These are phyloP conservation scores for Citropsis articulata DNA, from an alignment of 345 rosid species.

Conservation along the genomic window DNA sequence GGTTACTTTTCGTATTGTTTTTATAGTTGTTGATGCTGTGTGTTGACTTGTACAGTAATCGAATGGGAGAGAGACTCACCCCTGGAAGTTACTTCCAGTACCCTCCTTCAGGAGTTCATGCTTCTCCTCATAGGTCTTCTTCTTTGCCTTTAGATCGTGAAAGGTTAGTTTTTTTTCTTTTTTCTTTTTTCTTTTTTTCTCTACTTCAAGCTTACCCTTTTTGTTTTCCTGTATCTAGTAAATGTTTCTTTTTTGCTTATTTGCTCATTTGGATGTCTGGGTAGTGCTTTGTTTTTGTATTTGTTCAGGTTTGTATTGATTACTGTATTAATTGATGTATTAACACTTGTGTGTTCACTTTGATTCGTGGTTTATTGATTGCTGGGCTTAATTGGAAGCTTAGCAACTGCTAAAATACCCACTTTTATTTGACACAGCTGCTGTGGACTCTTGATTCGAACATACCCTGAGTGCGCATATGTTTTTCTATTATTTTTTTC, in stretches of 20 bases:
- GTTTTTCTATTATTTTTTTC: not conserved
- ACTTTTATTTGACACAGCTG: not conserved
- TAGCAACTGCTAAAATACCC: not conserved
- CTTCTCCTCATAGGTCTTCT: slow-evolving; percentile 80
- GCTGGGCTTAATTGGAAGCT: not conserved
- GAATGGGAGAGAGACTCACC: slow-evolving; percentile 84
- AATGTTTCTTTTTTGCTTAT: not conserved
- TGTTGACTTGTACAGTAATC: slow-evolving; percentile 21
- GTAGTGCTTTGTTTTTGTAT: not conserved
- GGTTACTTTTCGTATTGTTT: not conserved
- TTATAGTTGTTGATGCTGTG: not conserved
- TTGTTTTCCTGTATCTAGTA: not conserved
- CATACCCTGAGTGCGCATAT: not conserved
- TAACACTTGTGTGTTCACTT: slow-evolving; percentile 4
- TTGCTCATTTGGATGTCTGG: slow-evolving; percentile 7
- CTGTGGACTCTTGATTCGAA: not conserved
- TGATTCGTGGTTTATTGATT: slow-evolving; percentile 5
- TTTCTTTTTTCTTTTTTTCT: not conserved
- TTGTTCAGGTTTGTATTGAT: not conserved
- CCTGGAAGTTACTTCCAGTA: slow-evolving; percentile 86
- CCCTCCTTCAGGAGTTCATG: slow-evolving; percentile 73
- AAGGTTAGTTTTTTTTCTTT: slow-evolving; percentile 40
- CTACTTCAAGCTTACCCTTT: not conserved
- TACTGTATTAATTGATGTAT: slow-evolving; percentile 7
- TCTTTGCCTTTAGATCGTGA: slow-evolving; percentile 73